phyloP scores from a whole-genome alignment of 2,329 filamentous ascomycete species.

The Microdochium trichocladiopsis region DNA sequence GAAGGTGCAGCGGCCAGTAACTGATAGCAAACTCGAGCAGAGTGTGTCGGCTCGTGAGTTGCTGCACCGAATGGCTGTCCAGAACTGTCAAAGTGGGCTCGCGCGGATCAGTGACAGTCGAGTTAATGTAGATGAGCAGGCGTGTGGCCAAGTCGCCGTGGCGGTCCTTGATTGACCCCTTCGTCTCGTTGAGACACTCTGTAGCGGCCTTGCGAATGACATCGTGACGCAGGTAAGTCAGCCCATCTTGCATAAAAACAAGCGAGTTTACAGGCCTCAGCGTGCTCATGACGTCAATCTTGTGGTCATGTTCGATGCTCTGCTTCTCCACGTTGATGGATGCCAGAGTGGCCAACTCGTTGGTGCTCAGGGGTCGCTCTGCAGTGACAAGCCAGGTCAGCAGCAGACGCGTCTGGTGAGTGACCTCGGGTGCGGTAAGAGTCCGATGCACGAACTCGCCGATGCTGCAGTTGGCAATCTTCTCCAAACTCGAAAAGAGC shows the following conservation, averaged over 20 bases:
- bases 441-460: constrained; percentile 20
- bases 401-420: constrained; percentile 21
- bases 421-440: constrained; percentile 16
- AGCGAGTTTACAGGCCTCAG: constrained; percentile 22
- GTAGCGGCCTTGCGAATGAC: constrained; percentile 21
- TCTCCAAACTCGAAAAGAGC: constrained; percentile 19
- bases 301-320: constrained; percentile 14
- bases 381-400: constrained; percentile 28
- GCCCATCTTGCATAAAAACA: constrained; percentile 23
- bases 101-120: constrained; percentile 15
- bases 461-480: constrained; percentile 15
- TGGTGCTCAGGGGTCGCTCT: constrained; percentile 22
- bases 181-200: constrained; percentile 21
- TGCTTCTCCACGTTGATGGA: constrained; percentile 21
- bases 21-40: constrained; percentile 14
- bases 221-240: constrained; percentile 25
- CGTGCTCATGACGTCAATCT: constrained; percentile 13
- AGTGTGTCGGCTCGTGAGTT: constrained; percentile 11
- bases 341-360: constrained; percentile 21
- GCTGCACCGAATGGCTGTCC: constrained; percentile 14
- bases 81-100: constrained; percentile 21
- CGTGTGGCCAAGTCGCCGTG: constrained; percentile 23
- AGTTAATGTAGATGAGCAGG: constrained; percentile 25
- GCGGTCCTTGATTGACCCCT: constrained; percentile 21
- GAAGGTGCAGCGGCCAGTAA: constrained; percentile 11